Conservation (phyloP, 371 early-diverging fungal species). For the Choanephora cucurbitarum region DNA sequence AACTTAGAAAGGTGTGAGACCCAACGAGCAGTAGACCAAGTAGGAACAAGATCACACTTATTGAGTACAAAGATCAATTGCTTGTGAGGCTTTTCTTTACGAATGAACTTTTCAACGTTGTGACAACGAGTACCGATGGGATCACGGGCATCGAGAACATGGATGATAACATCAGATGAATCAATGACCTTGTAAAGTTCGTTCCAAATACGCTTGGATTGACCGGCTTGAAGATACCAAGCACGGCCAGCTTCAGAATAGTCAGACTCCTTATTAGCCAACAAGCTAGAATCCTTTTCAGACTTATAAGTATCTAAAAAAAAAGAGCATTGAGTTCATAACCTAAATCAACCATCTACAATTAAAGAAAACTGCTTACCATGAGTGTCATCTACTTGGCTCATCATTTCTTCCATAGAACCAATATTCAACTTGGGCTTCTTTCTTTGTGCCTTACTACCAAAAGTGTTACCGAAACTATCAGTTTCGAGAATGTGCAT, state of each 20-base stretch:
- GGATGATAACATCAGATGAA: conserved; percentile 97
- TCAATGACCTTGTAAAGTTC: conserved; percentile 99
- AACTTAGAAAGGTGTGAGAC: conserved; percentile 88
- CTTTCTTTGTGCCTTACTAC: conserved; percentile 94
- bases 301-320: conserved; percentile 70
- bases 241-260: conserved; percentile 77
- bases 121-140: conserved; percentile 97
- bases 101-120: conserved; percentile 90
- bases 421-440: conserved; percentile 80
- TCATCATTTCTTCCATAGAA: conserved; percentile 84
- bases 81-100: conserved; percentile 96
- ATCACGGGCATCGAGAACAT: conserved; percentile 99
- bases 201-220: conserved; percentile 99
- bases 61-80: conserved; percentile 99
- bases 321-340: too few relatives aligned
- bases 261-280: conserved; percentile 75
- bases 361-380: conserved; percentile 34
- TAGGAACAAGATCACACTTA: conserved; percentile 99
- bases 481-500: conserved; percentile 95
- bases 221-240: conserved; percentile 92
- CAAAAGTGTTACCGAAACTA: conserved; percentile 89
- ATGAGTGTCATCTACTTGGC: conserved; percentile 62
- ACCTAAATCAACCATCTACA: too few relatives aligned
- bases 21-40: conserved; percentile 98
- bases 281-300: conserved; percentile 72